Evolutionary conservation across 371 early-diverging fungal genomes (phyloP), one percentile per base, ranked within the genome.

Genomic region (Parasitella parasitica): DNA sequence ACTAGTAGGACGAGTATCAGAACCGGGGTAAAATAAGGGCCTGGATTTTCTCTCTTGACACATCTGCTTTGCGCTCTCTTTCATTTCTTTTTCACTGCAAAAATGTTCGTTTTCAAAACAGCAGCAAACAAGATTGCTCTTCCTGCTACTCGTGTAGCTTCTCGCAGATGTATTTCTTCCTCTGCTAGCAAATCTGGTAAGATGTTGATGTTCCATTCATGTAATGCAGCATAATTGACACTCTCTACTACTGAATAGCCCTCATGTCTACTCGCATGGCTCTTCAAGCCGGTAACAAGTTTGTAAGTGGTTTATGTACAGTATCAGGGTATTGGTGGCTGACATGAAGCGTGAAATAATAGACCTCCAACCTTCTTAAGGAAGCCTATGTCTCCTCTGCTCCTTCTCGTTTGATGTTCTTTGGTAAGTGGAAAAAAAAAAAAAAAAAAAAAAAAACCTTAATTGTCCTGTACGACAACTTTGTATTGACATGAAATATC

Each of bases 71-170:
- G n/a, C n/a, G n/a, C 54, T 46, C 37, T 57, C 43, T 54, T 61
- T 64, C 46, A 48, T 54, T 48, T 35, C 59, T 39, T 59, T 30
- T 39, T 61, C 51, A 52, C 41, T 43, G 49, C 24, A 39, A 70
- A 63, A 57, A 80, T 80, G 80, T 80, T 80, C 54, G 71, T 74
- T 70, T 75, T 80, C 69, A 77, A 73, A 67, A 77, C 80, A 64
- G 75, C 80, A 48, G 72, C 69, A 63, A 73, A 72, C 68, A 80
- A 76, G 73, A 76, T 75, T 59, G 76, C 61, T 55, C 50, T 77
- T 43, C 80, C 80, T 55, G 76, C 80, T 37, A 72, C 76, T 41
- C 77, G 80, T 34, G 67, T 80, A 55, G 80, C 77, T 54, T 71
- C 77, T 67, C 80, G 80, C 38, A 73, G 80, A 56, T 80, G 77